Percentiles rank a stretch among this genome's conserved stretches.
Conservation (phyloP, 495 filamentous ascomycete species). For the Aspergillus hancockii region DNA sequence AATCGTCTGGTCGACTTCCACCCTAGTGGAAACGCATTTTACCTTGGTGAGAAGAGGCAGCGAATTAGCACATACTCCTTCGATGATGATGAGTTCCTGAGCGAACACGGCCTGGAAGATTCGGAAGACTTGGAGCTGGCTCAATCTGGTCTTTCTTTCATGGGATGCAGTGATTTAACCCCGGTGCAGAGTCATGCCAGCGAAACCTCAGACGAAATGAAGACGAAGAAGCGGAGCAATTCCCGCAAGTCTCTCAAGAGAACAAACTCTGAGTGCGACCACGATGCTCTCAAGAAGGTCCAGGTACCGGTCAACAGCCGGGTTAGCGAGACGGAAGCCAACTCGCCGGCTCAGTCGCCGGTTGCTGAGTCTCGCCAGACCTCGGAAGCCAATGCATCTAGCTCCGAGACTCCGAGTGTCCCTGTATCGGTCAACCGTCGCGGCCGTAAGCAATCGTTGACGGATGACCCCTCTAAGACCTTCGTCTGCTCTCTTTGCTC, state of each 20-base stretch:
- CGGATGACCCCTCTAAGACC: slow-evolving; percentile 97
- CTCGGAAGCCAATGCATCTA: slow-evolving; percentile 23
- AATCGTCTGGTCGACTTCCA: slow-evolving; percentile 74
- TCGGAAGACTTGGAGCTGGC: slow-evolving; percentile 67
- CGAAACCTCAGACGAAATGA: slow-evolving; percentile 44
- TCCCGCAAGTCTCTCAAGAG: slow-evolving; percentile 53
- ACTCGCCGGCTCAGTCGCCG: slow-evolving; percentile 12
- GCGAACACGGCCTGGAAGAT: slow-evolving; percentile 75
- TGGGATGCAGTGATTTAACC: slow-evolving; percentile 39
- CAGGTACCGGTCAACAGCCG: slow-evolving; percentile 21
- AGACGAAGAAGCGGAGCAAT: slow-evolving; percentile 61
- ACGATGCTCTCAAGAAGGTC: slow-evolving; percentile 33
- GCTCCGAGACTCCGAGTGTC: slow-evolving; percentile 40
- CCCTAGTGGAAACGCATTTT: slow-evolving; percentile 56
- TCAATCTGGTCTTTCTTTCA: slow-evolving; percentile 46
- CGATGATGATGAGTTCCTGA: slow-evolving; percentile 74
- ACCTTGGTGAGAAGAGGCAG: slow-evolving; percentile 76
- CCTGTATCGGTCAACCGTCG: slow-evolving; percentile 80
- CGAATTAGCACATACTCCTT: slow-evolving; percentile 65
- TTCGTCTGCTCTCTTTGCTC: slow-evolving; percentile 96
- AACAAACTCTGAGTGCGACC: slow-evolving; percentile 35
- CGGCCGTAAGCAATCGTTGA: slow-evolving; percentile 97
- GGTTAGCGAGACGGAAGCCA: slow-evolving; percentile 11
- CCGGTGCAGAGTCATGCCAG: slow-evolving; percentile 24
- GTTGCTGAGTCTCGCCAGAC: slow-evolving; percentile 17